Percentiles rank a stretch among this genome's conserved stretches.
Conservation (phyloP, 140 eudicot species). For the Stevia rebaudiana region DNA sequence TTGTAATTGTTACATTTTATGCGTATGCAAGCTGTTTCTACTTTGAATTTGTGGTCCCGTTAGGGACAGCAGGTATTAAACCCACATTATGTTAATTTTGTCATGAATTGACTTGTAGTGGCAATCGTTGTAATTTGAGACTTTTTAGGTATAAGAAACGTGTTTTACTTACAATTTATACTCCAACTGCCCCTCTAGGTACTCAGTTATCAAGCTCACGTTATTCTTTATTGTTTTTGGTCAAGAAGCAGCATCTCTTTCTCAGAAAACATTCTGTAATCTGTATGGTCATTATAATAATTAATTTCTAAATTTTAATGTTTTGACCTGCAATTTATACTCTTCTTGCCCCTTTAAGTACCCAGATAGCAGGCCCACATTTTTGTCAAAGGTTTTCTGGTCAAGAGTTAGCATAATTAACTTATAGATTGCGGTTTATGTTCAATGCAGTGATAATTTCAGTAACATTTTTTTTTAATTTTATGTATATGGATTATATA, state of each 20-base stretch:
- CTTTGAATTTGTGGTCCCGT: slow-evolving; percentile 5
- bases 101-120: slow-evolving; percentile 1
- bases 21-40: neutral
- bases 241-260: slow-evolving; percentile 7
- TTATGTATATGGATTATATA: neutral
- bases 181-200: neutral
- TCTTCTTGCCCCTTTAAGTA: neutral
- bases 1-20: slow-evolving; percentile 1
- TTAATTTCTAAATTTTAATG: neutral
- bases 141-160: neutral
- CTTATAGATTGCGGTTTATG: neutral
- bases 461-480: neutral
- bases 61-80: slow-evolving; percentile 9
- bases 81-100: neutral
- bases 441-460: slow-evolving; percentile 1
- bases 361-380: neutral
- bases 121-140: neutral
- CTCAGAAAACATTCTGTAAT: neutral
- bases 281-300: neutral
- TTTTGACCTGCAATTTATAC: neutral
- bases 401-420: neutral
- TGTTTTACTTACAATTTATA: neutral
- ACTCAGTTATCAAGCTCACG: neutral
- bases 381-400: too few relatives aligned
- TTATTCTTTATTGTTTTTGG: neutral